phyloP scores from a whole-genome alignment of 2,329 filamentous ascomycete genomes.

The Pseudovirgaria hyperparasitica region DNA sequence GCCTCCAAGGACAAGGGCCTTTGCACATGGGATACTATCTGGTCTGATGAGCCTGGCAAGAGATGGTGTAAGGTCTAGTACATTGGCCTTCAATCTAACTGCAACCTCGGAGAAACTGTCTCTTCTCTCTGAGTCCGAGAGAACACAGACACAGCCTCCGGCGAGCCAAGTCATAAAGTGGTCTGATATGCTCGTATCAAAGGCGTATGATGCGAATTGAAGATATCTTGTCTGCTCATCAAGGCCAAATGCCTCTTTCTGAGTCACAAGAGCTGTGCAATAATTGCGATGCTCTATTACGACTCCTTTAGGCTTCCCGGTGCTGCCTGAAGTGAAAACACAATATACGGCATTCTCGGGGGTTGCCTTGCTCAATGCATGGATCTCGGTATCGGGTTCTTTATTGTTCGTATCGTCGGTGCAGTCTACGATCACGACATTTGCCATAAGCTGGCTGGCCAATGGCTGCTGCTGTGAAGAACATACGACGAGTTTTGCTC shows the following conservation, averaged over 20 bases:
- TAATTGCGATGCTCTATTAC: constrained; percentile 3
- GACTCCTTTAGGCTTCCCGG: constrained; percentile 10
- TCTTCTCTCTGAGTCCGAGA: constrained; percentile 35
- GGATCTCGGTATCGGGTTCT: too few relatives aligned
- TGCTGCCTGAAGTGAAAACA: constrained; percentile 13
- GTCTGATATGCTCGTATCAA: constrained; percentile 42
- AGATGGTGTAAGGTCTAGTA: constrained; percentile 42
- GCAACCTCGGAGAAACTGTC: constrained; percentile 40
- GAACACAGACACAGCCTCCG: constrained; percentile 48
- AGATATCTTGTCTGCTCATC: too few relatives aligned
- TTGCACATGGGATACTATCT: constrained; percentile 27
- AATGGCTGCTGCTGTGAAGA: too few relatives aligned
- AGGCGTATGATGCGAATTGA: constrained; percentile 44
- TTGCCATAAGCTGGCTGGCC: too few relatives aligned
- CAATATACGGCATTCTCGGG: constrained; percentile 4
- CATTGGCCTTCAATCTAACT: constrained; percentile 39
- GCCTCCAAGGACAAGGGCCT: constrained; percentile 27
- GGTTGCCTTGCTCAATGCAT: too few relatives aligned
- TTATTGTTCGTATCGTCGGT: too few relatives aligned
- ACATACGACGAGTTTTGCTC: too few relatives aligned
- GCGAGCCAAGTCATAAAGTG: constrained; percentile 41
- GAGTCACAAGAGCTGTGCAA: too few relatives aligned
- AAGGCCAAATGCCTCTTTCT: too few relatives aligned
- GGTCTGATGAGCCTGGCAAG: constrained; percentile 34
- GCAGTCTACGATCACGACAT: too few relatives aligned